Evolutionary conservation across 2,329 filamentous ascomycete species (phyloP), one percentile per base, ranked within the genome.

Genomic region (Scortechinia acanthostroma): DNA sequence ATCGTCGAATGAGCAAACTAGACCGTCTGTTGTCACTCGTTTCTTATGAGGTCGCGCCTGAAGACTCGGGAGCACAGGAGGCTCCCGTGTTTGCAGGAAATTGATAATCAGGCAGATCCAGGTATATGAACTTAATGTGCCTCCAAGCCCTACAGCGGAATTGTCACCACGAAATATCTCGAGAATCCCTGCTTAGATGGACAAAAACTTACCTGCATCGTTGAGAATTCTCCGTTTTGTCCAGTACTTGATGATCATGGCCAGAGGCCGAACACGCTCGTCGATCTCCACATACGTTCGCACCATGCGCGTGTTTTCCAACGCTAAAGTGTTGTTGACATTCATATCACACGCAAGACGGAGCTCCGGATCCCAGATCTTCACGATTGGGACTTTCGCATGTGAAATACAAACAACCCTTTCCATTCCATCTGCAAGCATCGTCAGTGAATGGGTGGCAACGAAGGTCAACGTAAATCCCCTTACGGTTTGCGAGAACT

Each of bases 71-170:
- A 98, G 66, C 45, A 98, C 79, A 0, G 91, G 87, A 15, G 89
- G 87, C 48, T 85, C 76, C 55, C 90, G 82, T 44, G 89, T 86
- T 65, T 98, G 93, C 21, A 98, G 75, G 58, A 97, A 98, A 53
- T 90, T 94, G 59, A 98, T 86, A 53, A 97, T 95, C 74, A 98
- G 80, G 64, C 93, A 98, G 60, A 97, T 97, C 93, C 93, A 98
- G 19, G 93, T 96, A 60, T 98, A 98, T 16, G 93, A 98, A 64
- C 91, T 97, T 48, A 98, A 74, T 4, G 93, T 98, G 47, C 89
- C 91, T 50, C 93, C 91, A 59, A 90, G 17, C 6, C 35, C 35
- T 30, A 30, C 10, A 30, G 10, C n/a, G n/a, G n/a, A n/a, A n/a
- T n/a, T n/a, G n/a, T n/a, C n/a, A n/a, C n/a, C n/a, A n/a, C n/a